Evolutionary conservation across 1,139 yeast genomes (phyloP), one percentile per base, ranked within the genome.

Genomic region (Entelexis sorbosivorans): DNA sequence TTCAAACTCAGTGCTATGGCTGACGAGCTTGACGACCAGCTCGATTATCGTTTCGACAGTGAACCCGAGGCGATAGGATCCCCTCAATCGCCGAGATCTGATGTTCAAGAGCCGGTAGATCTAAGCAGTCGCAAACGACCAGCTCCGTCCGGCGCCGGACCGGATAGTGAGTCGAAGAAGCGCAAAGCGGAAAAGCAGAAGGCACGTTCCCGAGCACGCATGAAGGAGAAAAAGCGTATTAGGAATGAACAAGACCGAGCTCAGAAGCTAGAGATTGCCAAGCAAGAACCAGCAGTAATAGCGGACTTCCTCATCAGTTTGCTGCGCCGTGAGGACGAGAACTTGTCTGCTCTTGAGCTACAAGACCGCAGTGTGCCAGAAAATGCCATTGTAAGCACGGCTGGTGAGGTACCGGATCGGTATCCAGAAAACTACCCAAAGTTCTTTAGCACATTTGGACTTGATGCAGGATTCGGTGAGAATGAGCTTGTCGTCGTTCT

Each of bases 21-120:
- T 9, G 89, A 82, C 61, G 87, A 80, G 55, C 69, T 82, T 47
- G 84, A 81, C 50, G 89, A 82, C 63, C 86, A 84, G 1, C 71
- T 82, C 44, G 81, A 70, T 16, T 80, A 79, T 61, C 71, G 71
- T 1, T 70, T 74, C 31, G 81, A 73, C 22, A 64, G 68, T 45
- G 45, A 42, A 20, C 35, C 45, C 6, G 45, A 42, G 3, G 45
- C 20, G 19, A 32, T 32, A 3, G 28, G 7, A 17, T 19, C 20
- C 2, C 19, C 28, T 17, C 45, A 42, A 31, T 32, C 29, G 8
- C 35, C 29, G 4, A 36, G 14, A 7, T 17, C 34, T 11, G 35
- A 22, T 22, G 28, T 10, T 10, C 8, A 22, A 10, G 40, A 36
- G 7, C 28, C 16, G 9, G 17, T 8, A 20, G 28, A 22, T 20